Evolutionary conservation across 768 basidiomycete species (phyloP).

Genomic region (Xerocomus spinulosus): DNA sequence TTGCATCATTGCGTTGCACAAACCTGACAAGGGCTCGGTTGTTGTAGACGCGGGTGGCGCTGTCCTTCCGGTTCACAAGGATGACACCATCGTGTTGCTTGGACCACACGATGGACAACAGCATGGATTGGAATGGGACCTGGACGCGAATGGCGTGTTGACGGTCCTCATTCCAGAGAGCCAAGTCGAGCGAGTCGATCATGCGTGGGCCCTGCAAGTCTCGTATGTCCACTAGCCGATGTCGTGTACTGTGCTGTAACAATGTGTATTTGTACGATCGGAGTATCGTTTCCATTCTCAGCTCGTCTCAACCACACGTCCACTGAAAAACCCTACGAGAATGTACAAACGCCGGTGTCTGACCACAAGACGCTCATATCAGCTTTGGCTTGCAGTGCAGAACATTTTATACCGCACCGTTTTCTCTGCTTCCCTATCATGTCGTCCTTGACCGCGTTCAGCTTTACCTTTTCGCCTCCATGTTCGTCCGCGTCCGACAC

Average conservation of each 20-base stretch:
- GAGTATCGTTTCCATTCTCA: not conserved
- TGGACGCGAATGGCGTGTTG: conserved; percentile 13
- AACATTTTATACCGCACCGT: not conserved
- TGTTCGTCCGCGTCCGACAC: too few species aligned
- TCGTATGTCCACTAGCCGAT: conserved; percentile 20
- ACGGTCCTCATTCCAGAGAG: not conserved
- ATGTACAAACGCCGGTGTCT: too few species aligned
- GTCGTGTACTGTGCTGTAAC: too few species aligned
- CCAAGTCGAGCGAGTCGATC: conserved; percentile 20
- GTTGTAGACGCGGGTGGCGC: conserved; percentile 32
- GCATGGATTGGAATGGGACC: conserved; percentile 24
- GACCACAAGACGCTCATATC: not conserved
- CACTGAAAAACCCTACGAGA: too few species aligned
- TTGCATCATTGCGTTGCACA: conserved; percentile 43
- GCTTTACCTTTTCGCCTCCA: too few species aligned
- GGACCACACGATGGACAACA: conserved; percentile 19
- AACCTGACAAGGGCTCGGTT: conserved; percentile 32
- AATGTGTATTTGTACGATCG: too few species aligned
- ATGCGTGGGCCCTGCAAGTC: conserved; percentile 42
- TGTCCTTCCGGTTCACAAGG: conserved; percentile 39
- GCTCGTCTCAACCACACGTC: not conserved
- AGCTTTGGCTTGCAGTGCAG: not conserved
- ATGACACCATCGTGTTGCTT: conserved; percentile 42
- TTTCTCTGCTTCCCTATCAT: too few species aligned
- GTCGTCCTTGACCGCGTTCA: too few species aligned